Conservation (phyloP, 345 rosid genomes). For the Gossypium bickii region DNA sequence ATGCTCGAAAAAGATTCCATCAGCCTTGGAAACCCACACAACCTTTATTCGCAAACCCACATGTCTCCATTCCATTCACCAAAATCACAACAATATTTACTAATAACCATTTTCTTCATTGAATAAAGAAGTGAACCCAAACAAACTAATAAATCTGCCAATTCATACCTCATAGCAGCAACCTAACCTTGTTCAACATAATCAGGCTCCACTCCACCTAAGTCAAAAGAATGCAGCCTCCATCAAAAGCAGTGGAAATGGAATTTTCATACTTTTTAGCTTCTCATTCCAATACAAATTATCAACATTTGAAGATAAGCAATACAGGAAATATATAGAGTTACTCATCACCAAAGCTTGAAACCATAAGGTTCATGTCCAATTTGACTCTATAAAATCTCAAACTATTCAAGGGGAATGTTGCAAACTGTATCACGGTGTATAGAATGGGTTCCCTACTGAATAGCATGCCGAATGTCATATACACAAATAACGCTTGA, state of each 20-base stretch:
- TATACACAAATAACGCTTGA: conserved; percentile 10
- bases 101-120: not conserved
- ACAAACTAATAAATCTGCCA: not conserved
- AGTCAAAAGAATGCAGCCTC: not conserved
- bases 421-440: not conserved
- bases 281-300: no score
- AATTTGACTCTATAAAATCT: not conserved
- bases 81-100: not conserved
- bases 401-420: conserved; percentile 6
- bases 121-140: not conserved
- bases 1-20: not conserved
- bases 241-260: not conserved
- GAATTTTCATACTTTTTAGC: not conserved
- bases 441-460: not conserved
- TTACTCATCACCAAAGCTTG: not conserved
- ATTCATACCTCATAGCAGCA: not conserved
- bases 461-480: conserved; percentile 15
- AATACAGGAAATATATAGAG: not conserved
- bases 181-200: not conserved
- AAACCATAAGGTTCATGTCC: not conserved
- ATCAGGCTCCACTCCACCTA: not conserved
- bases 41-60: not conserved
- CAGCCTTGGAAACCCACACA: not conserved
- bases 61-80: not conserved
- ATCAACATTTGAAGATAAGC: no score